Percentiles rank a stretch among this genome's conserved stretches.
phyloP scores from a whole-genome alignment of 2,329 filamentous ascomycete species.

The Ophiobolus disseminans region DNA sequence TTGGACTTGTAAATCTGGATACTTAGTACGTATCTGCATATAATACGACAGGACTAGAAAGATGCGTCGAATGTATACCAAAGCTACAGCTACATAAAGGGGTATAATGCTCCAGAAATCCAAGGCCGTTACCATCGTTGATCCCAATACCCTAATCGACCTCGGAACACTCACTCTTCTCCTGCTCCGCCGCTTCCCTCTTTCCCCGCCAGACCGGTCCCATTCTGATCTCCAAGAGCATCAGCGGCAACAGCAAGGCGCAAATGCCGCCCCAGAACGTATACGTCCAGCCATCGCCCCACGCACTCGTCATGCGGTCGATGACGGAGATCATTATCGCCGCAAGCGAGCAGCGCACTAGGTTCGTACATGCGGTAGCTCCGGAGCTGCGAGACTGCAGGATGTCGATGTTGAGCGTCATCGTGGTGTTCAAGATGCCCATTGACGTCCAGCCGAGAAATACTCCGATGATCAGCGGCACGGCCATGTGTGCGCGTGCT shows the following conservation, averaged over 20 bases:
- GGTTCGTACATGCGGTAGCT: slow-evolving; percentile 36
- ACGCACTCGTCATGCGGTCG: slow-evolving; percentile 27
- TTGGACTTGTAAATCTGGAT: too few species aligned
- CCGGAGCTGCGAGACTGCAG: slow-evolving; percentile 33
- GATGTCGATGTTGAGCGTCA: slow-evolving; percentile 42
- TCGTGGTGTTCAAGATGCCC: slow-evolving; percentile 37
- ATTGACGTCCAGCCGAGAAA: slow-evolving; percentile 38
- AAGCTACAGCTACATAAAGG: too few species aligned
- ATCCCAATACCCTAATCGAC: too few species aligned
- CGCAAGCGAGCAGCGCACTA: slow-evolving; percentile 34
- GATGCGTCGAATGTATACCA: too few species aligned
- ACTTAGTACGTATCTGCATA: too few species aligned
- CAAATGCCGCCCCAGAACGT: slow-evolving; percentile 34
- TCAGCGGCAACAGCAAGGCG: slow-evolving; percentile 32
- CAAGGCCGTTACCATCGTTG: too few species aligned
- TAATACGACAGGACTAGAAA: too few species aligned
- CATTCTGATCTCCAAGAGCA: slow-evolving; percentile 37
- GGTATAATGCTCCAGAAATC: too few species aligned
- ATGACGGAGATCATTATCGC: slow-evolving; percentile 34
- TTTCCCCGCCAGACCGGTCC: slow-evolving; percentile 31
- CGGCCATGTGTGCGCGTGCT: slow-evolving; percentile 28
- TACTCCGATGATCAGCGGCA: slow-evolving; percentile 27
- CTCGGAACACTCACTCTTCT: too few species aligned
- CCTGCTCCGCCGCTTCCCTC: slow-evolving; percentile 25
- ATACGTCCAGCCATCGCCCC: slow-evolving; percentile 39